Evolutionary conservation across 2,329 filamentous ascomycete genomes (phyloP), one percentile per base, ranked within the genome.

Genomic region (Aspergillus aculeatus): DNA sequence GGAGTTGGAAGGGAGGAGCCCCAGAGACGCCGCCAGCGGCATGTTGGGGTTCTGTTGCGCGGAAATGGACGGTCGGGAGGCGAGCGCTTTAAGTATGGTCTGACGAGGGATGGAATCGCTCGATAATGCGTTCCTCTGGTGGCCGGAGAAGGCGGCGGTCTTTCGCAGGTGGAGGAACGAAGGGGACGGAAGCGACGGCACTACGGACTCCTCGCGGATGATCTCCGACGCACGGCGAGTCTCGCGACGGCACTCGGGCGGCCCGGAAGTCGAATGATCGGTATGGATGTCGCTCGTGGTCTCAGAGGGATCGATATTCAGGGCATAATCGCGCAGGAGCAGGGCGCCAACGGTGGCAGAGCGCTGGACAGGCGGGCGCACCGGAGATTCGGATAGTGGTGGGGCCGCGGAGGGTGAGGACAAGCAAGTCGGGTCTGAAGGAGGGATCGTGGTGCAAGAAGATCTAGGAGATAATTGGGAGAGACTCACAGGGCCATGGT

Each of bases 71-170:
- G 79, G 75, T 41, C 80, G 76, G 24, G 90, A 92, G 58, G 89
- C 89, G 66, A 94, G 78, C 5, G 90, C 90, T 78, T 95, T 93
- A 80, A 93, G 86, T 70, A 92, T 87, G 58, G 91, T 94, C 77
- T 94, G 91, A 64, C 87, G 86, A 12, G 91, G 90, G 65, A 93
- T 81, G 51, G 82, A 82, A 68, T 91, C 89, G 71, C 85, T 82
- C 11, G 87, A 89, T 32, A 81, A 79, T 16, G 78, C 75, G 73
- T 81, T 83, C 54, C 77, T 80, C 64, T 82, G 82, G 63, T 72
- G 69, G 59, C 71, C 63, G 58, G 54, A 62, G 62, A 73, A 66
- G 59, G 73, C 66, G 61, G 71, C 72, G 44, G 73, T 71, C 47
- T 75, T 64, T 62, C 63, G 76, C 32, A 79, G 68, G 29, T 71